A percentile compares a stretch with the other conserved stretches of the same genome.
These are phyloP conservation scores for Eimeria falciformis DNA, from an alignment of 169 alveolate genomes.

Conservation along the genomic window DNA sequence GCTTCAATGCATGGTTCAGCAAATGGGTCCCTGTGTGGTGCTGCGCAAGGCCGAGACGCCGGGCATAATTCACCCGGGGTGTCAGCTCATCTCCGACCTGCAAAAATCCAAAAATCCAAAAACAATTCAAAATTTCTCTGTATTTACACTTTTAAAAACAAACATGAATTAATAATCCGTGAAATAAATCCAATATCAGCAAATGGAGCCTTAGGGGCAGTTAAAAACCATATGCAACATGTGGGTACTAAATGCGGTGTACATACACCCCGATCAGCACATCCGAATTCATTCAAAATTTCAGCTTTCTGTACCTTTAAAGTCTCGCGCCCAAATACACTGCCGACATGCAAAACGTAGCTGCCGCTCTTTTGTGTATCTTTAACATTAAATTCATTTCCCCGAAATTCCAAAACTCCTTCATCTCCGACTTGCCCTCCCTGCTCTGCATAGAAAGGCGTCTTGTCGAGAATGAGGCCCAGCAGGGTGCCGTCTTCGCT, in stretches of 20 bases:
- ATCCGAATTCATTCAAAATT: background rate
- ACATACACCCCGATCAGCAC: background rate
- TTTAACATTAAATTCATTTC: constrained; percentile 85
- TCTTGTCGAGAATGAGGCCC: constrained; percentile 89
- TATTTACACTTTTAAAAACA: background rate
- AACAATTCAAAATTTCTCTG: background rate
- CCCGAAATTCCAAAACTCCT: constrained; percentile 77
- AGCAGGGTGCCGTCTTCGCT: constrained; percentile 45
- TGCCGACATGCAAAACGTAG: constrained; percentile 91
- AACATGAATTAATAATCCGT: too few relatives aligned
- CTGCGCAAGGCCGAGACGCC: constrained; percentile 92
- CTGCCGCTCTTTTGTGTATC: constrained; percentile 91
- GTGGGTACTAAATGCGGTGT: too few relatives aligned
- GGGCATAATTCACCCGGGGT: constrained; percentile 86
- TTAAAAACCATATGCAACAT: too few relatives aligned
- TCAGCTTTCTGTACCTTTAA: constrained; percentile 44
- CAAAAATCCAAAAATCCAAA: background rate
- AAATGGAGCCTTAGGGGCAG: too few relatives aligned
- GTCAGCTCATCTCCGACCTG: constrained; percentile 78
- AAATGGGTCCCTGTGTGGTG: constrained; percentile 96
- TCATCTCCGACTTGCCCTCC: constrained; percentile 89
- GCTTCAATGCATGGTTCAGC: constrained; percentile 90
- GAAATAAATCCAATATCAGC: too few relatives aligned
- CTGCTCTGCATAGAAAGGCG: constrained; percentile 92
- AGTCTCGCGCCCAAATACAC: constrained; percentile 69